Evolutionary conservation across 164 flowering plant genomes (phyloP), one percentile per base, ranked within the genome.

Genomic region (Aristolochia californica): DNA sequence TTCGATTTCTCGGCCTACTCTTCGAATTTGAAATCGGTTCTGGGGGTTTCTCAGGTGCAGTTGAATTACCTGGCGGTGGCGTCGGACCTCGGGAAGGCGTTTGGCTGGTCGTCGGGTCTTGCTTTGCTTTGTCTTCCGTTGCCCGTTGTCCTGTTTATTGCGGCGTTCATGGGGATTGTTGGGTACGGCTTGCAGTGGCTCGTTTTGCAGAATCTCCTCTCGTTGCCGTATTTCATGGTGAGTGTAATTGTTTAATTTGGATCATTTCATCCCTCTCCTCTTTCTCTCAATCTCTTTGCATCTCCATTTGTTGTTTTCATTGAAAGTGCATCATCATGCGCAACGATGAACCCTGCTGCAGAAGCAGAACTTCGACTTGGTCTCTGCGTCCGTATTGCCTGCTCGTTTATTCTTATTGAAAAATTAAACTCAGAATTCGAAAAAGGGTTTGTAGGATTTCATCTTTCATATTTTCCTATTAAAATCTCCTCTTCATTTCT

Each of bases 101-200:
- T 93, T 17, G 99, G 95, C 0, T 93, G 99, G 99, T 93, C 90
- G 0, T 88, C 95, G 0, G 98, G 98, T 7, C 58, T 88, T n/a
- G 93, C 95, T 13, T 38, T 93, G 22, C 62, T 80, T 74, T 71
- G 76, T 60, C 48, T 89, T 0, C 97, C 96, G 1, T 49, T 89
- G 53, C 75, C 75, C 77, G 55, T 58, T 11, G 97, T 85, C 5
- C 69, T 89, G 58, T 82, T 85, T 70, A 70, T 84, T 43, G 80
- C 96, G n/a, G 97, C 91, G 17, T 69, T 69, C 18, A 75, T 82
- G 82, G 97, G 97, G 0, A 38, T 85, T 26, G 43, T 83, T 43
- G 97, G 89, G 0, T 93, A 93, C 65, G 97, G 91, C 0, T 16
- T 81, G n/a, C 98, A 93, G 60, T 93, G 91, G 91, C 88, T 88